A percentile compares a stretch with the other conserved stretches of the same genome.
Conservation (phyloP, 768 basidiomycete genomes). For the Lentinula boryana region DNA sequence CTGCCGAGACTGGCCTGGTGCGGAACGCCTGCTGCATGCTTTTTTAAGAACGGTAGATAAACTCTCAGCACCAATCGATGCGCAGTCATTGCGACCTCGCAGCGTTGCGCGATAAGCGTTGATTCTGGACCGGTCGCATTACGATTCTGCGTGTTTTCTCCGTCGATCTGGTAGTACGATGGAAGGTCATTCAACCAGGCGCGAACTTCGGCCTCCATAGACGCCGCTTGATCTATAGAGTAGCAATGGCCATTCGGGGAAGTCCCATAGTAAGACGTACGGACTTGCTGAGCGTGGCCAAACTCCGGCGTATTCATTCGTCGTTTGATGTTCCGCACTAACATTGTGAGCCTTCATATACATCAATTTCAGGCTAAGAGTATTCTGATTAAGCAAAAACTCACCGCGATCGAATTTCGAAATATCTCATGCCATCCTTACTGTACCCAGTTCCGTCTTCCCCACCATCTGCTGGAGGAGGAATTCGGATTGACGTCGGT, state of each 20-base stretch:
- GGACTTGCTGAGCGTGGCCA: constrained; percentile 4
- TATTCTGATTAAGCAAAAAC: constrained; percentile 14
- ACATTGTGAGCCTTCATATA: constrained; percentile 45
- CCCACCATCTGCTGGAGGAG: constrained; percentile 25
- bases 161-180: constrained; percentile 36
- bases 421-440: constrained; percentile 34
- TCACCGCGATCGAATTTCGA: constrained; percentile 58
- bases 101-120: constrained; percentile 42
- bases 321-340: constrained; percentile 57
- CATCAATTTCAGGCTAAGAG: constrained; percentile 2
- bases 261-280: constrained; percentile 18
- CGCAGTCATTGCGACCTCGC: constrained; percentile 55
- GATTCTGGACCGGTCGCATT: constrained; percentile 18
- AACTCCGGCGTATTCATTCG: constrained; percentile 33
- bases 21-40: constrained; percentile 12
- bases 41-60: constrained; percentile 61
- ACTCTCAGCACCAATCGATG: constrained; percentile 57
- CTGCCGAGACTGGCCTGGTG: constrained; percentile 51
- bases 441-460: constrained; percentile 7
- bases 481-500: constrained; percentile 38
- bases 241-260: constrained; percentile 27
- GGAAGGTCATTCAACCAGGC: constrained; percentile 51
- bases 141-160: neutral
- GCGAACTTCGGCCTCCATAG: constrained; percentile 51
- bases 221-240: constrained; percentile 57